Base-by-base conservation (phyloP, 1,139 yeast species). In the Debaryomyces coudertii region DNA sequence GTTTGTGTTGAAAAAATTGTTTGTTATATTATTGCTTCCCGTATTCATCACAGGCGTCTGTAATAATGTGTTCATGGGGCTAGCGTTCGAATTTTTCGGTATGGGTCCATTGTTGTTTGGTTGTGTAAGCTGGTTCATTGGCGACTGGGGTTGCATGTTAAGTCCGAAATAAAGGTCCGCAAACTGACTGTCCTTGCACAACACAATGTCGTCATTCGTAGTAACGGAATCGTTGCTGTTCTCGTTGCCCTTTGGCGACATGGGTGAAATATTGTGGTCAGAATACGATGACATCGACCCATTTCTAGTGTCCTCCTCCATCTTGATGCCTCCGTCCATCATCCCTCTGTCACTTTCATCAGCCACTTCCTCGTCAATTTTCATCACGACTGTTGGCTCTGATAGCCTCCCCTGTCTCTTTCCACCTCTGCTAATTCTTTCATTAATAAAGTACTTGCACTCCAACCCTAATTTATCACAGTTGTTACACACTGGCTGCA, bases 361-460 rank as follows among this genome's bases (percentile, higher is more conserved):
- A 8, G 8, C 16, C 11, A 24, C 33, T 1, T 28, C n/a, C 34
- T 18, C 22, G n/a, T n/a, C n/a, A 2, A 15, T n/a, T 18, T 28
- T 38, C 9, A 18, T 20, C 34, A 4, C 9, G 3, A 12, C 7
- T 5, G 28, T 25, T 15, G 36, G 12, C 36, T 33, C 24, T 3
- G 14, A 18, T 18, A n/a, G 36, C 27, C 61, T 45, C 8, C 64
- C 47, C 12, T 57, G 49, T 36, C 65, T 66, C 49, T 68, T 74
- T 7, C 79, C 73, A 14, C 83, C 82, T 48, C 82, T 62, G 37
- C 81, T 76, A 11, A 73, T 63, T 42, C 85, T 63, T 53, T 80
- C 83, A 56, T 82, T 82, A 44, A 76, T 73, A 51, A 80, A 82
- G 57, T 81, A 82, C 52, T 73, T 73, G 62, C 87, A 82, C 33